Evolutionary conservation across 805 yeast genomes (phyloP), one percentile per base, ranked within the genome.

Genomic region (Yamadazyma tumulicola): DNA sequence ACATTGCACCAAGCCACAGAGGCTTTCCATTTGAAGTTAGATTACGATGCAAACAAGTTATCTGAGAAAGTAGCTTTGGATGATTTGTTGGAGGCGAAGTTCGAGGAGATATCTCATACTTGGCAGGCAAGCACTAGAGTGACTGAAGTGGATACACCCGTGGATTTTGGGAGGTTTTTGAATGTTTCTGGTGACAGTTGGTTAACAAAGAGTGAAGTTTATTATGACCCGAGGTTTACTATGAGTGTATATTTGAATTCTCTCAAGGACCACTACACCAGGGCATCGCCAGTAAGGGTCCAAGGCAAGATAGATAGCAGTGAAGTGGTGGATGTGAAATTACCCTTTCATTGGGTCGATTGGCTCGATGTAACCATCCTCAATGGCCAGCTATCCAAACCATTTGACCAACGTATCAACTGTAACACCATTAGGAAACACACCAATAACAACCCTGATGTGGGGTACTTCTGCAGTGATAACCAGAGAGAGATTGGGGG

Each of bases 221-320:
- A 55, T 16, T 70, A 63, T 42, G 85, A 79, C 41, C 85, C 85
- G 12, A 54, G 84, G 27, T 60, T 78, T 39, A 70, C 82, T 0
- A 59, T 74, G 45, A 54, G 79, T 1, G 71, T 55, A 8, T 72
- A 72, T 50, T 42, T 77, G 22, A 57, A 69, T 39, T 58, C 71
- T 38, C 57, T 74, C 17, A 48, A 48, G 29, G 39, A 53, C 25
- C 43, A 41, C 25, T 35, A 42, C 24, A 6, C 46, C 12, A 29
- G 35, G 7, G 29, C 34, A 13, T 8, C 27, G n/a, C 13, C 12
- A 7, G 8, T 11, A 12, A 7, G n/a, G n/a, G 27, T 12, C 27
- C 14, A 7, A 6, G 6, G 13, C 7, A 24, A 24, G 14, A 12
- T 25, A 14, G 36, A 34, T 27, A 26, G 28, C 15, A 43, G 37